A percentile compares a stretch with the other conserved stretches of the same genome.
phyloP scores from a whole-genome alignment of 352 stramenopile genomes.

The Peronospora destructor region DNA sequence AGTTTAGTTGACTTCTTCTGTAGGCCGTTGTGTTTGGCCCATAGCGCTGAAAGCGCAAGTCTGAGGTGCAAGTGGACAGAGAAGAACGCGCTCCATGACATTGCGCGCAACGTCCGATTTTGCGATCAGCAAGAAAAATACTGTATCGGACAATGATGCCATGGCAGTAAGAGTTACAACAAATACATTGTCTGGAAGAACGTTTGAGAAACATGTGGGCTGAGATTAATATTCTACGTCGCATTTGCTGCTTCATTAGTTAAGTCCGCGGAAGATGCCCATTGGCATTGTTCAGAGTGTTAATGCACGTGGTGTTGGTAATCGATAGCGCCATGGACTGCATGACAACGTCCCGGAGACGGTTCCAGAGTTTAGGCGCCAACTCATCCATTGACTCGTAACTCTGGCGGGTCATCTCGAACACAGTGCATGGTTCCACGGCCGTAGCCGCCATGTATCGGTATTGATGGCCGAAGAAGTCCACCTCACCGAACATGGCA shows the following conservation, averaged over 20 bases:
- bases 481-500: conserved; percentile 82
- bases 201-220: background rate
- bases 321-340: conserved; percentile 76
- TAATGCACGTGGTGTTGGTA: conserved; percentile 67
- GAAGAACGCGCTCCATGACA: conserved; percentile 54
- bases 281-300: conserved; percentile 43
- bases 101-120: conserved; percentile 56
- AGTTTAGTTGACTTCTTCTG: background rate
- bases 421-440: conserved; percentile 52
- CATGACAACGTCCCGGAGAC: conserved; percentile 76
- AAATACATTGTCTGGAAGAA: background rate
- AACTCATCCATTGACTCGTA: conserved; percentile 62
- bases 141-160: background rate
- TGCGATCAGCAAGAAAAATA: background rate
- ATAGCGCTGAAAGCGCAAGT: conserved; percentile 40
- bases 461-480: conserved; percentile 75
- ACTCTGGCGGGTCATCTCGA: conserved; percentile 54
- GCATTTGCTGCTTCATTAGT: conserved; percentile 10
- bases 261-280: conserved; percentile 11
- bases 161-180: background rate
- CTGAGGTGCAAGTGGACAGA: conserved; percentile 52
- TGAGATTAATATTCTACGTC: background rate
- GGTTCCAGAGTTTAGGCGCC: conserved; percentile 55
- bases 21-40: conserved; percentile 64
- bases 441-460: conserved; percentile 55